A percentile compares a stretch with the other conserved stretches of the same genome.
Evolutionary conservation across 768 basidiomycete genomes (phyloP).

Genomic region (Hygrophorus russula): DNA sequence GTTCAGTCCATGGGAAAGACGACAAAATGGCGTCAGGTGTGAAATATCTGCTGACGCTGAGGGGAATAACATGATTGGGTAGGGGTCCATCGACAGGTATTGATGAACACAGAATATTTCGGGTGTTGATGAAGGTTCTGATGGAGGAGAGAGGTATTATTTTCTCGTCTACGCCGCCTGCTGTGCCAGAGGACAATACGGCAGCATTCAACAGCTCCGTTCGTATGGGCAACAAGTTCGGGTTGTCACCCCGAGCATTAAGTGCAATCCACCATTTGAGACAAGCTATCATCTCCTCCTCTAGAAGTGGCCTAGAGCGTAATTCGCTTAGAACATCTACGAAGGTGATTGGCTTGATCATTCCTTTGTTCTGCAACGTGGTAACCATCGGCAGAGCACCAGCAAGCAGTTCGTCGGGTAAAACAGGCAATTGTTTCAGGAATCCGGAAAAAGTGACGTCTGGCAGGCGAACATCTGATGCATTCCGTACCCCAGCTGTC

Average conservation of each 20-base stretch:
- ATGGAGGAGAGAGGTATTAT: conserved; percentile 63
- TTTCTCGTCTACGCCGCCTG: conserved; percentile 30
- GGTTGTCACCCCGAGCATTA: conserved; percentile 22
- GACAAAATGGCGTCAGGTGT: conserved; percentile 32
- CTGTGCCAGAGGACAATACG: conserved; percentile 36
- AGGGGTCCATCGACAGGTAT: conserved; percentile 70
- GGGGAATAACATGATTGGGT: conserved; percentile 61
- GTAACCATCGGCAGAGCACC: conserved; percentile 52
- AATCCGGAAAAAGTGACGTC: conserved; percentile 64
- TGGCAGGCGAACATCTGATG: conserved; percentile 60
- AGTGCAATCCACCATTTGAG: conserved; percentile 75
- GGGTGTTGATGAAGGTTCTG: conserved; percentile 59
- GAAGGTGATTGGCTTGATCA: conserved; percentile 70
- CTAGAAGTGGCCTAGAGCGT: conserved; percentile 50
- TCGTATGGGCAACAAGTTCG: conserved; percentile 34
- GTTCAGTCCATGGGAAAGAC: conserved; percentile 71
- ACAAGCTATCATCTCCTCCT: conserved; percentile 71
- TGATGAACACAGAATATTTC: conserved; percentile 30
- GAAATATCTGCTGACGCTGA: conserved; percentile 51
- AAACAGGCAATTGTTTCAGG: conserved; percentile 63
- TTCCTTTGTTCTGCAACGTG: conserved; percentile 44
- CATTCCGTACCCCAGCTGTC: conserved; percentile 56
- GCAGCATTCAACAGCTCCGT: conserved; percentile 61
- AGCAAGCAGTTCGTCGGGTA: conserved; percentile 49
- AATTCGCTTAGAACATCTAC: conserved; percentile 78